phyloP scores from a whole-genome alignment of 495 filamentous ascomycete genomes.

The Talaromyces liani region DNA sequence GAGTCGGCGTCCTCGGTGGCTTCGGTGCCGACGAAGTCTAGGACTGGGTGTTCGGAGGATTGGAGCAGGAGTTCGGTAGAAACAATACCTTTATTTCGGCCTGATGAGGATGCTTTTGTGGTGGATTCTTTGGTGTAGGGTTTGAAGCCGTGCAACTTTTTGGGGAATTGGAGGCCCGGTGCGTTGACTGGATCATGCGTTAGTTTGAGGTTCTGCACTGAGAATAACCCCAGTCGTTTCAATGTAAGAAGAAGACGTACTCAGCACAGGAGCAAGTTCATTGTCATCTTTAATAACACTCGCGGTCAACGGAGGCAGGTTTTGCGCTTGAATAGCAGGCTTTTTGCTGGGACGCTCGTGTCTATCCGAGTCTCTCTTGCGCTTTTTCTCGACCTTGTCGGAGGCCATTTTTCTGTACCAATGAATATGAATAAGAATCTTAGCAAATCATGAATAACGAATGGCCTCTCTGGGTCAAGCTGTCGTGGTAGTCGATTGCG shows the following conservation, averaged over 20 bases:
- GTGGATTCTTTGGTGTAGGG: constrained; percentile 49
- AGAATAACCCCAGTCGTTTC: not conserved
- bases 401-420: constrained; percentile 38
- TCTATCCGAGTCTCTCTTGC: constrained; percentile 56
- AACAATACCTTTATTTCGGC: constrained; percentile 34
- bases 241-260: constrained; percentile 29
- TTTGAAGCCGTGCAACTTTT: constrained; percentile 46
- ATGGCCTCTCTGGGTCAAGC: not conserved
- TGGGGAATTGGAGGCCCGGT: constrained; percentile 55
- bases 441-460: not conserved
- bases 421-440: not conserved
- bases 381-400: constrained; percentile 57
- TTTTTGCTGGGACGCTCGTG: constrained; percentile 56
- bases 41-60: constrained; percentile 63
- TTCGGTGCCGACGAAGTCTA: constrained; percentile 80
- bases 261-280: constrained; percentile 58
- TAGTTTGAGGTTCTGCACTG: not conserved
- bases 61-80: constrained; percentile 66
- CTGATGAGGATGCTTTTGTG: constrained; percentile 23
- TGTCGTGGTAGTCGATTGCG: not conserved
- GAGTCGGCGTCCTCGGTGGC: constrained; percentile 56
- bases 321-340: constrained; percentile 43
- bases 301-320: constrained; percentile 41
- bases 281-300: constrained; percentile 50
- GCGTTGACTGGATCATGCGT: constrained; percentile 47